Percentiles rank a stretch among this genome's conserved stretches.
phyloP scores from a whole-genome alignment of 108 stramenopile genomes.

The Heterococcus sp. region DNA sequence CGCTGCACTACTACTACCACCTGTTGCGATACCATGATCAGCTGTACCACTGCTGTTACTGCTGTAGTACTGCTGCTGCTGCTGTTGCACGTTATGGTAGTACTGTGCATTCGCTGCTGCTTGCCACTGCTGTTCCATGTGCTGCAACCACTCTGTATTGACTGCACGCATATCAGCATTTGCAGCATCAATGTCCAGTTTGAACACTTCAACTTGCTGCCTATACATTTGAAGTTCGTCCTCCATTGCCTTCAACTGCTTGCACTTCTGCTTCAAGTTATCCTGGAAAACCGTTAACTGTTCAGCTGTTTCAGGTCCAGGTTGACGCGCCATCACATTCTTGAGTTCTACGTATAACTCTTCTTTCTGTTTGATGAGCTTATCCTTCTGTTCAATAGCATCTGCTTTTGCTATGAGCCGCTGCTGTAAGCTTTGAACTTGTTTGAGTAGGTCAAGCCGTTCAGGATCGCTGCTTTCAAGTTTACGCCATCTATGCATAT shows the following conservation, averaged over 20 bases:
- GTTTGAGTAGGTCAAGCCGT: slow-evolving; percentile 54
- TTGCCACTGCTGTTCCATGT: not conserved
- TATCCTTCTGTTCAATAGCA: slow-evolving; percentile 36
- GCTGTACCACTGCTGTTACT: no score
- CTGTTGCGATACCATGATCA: no score
- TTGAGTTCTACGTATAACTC: slow-evolving; percentile 64
- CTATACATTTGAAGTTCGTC: slow-evolving; percentile 62
- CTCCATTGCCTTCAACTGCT: slow-evolving; percentile 64
- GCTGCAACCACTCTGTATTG: slow-evolving; percentile 45
- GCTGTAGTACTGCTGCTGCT: no score
- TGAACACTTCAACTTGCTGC: slow-evolving; percentile 58
- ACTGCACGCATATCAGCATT: slow-evolving; percentile 33
- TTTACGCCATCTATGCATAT: slow-evolving; percentile 67
- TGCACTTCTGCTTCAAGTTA: slow-evolving; percentile 61
- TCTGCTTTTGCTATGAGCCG: no score
- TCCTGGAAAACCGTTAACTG: slow-evolving; percentile 54
- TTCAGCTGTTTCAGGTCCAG: slow-evolving; percentile 61
- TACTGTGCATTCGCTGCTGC: no score
- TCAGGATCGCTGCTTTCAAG: slow-evolving; percentile 62
- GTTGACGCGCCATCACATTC: slow-evolving; percentile 58
- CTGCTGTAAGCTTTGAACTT: slow-evolving; percentile 59
- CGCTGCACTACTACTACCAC: no score
- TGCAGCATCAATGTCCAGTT: slow-evolving; percentile 52
- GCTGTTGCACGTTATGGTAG: no score
- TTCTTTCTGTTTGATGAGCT: slow-evolving; percentile 62